Conservation (phyloP, 106 monocot genomes). For the Dendrobium huoshanense region DNA sequence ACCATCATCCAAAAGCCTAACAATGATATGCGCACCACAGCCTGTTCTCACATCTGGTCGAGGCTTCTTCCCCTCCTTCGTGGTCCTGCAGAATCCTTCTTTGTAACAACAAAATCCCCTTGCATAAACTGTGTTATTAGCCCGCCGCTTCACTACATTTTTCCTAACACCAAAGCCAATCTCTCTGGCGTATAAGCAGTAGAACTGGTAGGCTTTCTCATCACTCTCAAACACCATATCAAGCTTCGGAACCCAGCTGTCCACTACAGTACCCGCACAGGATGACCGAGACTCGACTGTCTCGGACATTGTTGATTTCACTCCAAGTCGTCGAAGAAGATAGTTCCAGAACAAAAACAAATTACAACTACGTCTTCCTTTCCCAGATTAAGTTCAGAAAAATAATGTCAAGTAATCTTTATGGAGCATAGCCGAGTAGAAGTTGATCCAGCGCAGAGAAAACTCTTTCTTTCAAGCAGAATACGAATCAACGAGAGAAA, state of each 20-base stretch:
- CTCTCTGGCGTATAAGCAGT: constrained; percentile 25
- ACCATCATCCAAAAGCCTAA: constrained; percentile 24
- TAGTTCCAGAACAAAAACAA: neutral
- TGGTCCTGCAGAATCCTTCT: constrained; percentile 25
- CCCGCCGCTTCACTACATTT: constrained; percentile 29
- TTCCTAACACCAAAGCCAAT: constrained; percentile 30
- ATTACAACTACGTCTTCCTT: neutral
- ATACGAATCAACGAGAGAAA: neutral
- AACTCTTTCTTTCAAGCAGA: neutral
- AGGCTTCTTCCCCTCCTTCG: constrained; percentile 24
- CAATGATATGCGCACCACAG: constrained; percentile 22
- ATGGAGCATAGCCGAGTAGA: neutral
- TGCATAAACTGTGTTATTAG: constrained; percentile 24
- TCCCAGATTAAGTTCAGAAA: neutral
- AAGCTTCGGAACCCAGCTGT: constrained; percentile 22
- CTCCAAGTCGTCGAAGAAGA: neutral
- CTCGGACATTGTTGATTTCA: neutral
- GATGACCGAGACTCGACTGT: neutral
- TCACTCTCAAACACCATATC: constrained; percentile 36
- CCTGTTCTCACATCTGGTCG: constrained; percentile 22
- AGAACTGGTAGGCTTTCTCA: constrained; percentile 34
- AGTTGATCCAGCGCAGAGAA: neutral
- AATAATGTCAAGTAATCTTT: neutral
- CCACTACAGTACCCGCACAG: neutral
- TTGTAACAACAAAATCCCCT: constrained; percentile 29